Base-by-base conservation (phyloP, 83 land plant genomes). In the Thuja plicata region DNA sequence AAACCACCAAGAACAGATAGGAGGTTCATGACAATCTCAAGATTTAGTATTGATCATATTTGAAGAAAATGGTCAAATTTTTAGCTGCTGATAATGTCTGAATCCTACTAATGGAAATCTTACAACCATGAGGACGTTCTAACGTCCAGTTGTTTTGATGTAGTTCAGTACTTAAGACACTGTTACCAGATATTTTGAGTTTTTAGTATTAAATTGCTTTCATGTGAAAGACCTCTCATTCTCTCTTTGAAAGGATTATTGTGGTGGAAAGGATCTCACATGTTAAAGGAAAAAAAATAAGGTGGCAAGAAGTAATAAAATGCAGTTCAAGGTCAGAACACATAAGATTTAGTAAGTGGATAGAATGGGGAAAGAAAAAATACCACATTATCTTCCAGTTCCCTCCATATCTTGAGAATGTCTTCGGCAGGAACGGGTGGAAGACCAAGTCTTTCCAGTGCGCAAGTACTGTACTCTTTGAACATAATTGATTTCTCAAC, bases 371-470 rank as follows among this genome's bases (percentile, higher is more conserved):
- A 85, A 35, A 85, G 87, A 85, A 32, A 27, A 85, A 17, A 54
- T 85, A 85, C 87, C 87, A 54, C 21, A 54, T 85, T 85, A 32
- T 52, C 13, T 35, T 85, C 87, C 62, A 52, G 5, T 13, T 85
- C 87, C 35, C 35, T 85, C 87, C 87, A 85, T 52, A 7, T 52
- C n/a, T 85, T 21, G 37, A 32, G 38, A 52, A 85, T 17, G 11
- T 52, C 87, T 54, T 85, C 62, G 54, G n/a, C 48, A 5, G 87
- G 62, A 32, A 85, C 40, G 32, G 87, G 66, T 50, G 87, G 54
- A 50, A 85, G 87, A 24, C 87, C 54, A 85, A 85, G 87, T 27
- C 62, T 85, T 52, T 85, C 62, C 46, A 85, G 13, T 32, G 87
- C 87, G 54, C 52, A 85, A 85, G 35, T 30, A 54, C 87, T 32